A percentile compares a stretch with the other conserved stretches of the same genome.
phyloP scores from a whole-genome alignment of 2,329 filamentous ascomycete genomes.

The Colletotrichum aenigma region DNA sequence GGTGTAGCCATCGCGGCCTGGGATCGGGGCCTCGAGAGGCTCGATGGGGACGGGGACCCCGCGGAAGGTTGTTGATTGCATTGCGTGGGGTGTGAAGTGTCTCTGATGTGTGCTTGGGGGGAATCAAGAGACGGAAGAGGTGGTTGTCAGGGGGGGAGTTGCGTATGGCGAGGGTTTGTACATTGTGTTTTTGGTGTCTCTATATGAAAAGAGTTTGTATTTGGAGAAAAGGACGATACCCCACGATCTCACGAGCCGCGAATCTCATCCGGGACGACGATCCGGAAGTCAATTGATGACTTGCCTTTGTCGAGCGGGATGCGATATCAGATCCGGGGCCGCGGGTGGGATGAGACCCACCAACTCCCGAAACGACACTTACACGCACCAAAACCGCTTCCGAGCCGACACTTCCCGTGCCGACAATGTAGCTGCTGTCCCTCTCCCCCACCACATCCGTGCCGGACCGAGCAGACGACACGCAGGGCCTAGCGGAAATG shows the following conservation, averaged over 20 bases:
- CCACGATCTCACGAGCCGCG: background rate
- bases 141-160: background rate
- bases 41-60: background rate
- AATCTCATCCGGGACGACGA: background rate
- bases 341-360: background rate
- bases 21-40: background rate
- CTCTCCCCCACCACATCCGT: background rate
- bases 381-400: background rate
- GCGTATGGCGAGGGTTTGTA: background rate
- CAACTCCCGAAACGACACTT: background rate
- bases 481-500: background rate
- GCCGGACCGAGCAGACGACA: background rate
- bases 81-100: background rate
- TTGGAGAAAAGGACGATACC: fast-evolving
- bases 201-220: background rate
- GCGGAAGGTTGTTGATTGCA: background rate
- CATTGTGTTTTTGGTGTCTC: background rate
- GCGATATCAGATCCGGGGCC: background rate
- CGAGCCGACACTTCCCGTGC: background rate
- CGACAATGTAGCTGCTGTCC: background rate
- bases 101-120: background rate
- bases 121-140: background rate
- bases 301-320: background rate
- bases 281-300: background rate
- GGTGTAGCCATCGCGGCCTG: conserved; percentile 11